Evolutionary conservation across 257 asterid genomes (phyloP).

Genomic region (Cinchona pubescens): DNA sequence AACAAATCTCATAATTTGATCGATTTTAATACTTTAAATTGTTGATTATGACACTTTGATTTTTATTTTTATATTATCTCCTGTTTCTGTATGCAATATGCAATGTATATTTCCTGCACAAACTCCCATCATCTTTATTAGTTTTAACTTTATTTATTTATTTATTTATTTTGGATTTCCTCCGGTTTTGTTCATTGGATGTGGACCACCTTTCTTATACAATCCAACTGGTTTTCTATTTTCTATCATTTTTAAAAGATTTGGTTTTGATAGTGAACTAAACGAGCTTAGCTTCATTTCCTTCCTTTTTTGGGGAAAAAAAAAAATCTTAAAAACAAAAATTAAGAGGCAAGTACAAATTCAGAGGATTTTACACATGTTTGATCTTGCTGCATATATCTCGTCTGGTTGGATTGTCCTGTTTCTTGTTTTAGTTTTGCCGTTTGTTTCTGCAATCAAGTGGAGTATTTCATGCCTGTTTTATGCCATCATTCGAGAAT

Average conservation of each 20-base stretch:
- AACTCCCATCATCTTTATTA: conserved; percentile 10
- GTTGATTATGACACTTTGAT: background rate
- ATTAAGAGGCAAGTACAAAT: background rate
- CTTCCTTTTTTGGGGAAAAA: conserved; percentile 6
- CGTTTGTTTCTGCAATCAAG: conserved; percentile 7
- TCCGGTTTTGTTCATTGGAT: conserved; percentile 10
- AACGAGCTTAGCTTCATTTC: conserved; percentile 20
- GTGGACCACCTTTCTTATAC: no score
- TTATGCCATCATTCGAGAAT: background rate
- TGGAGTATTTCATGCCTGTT: background rate
- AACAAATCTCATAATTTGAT: conserved; percentile 3
- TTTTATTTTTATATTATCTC: background rate
- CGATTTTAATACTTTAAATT: conserved; percentile 1
- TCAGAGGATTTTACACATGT: background rate
- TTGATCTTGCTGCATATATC: background rate
- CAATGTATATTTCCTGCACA: conserved; percentile 6
- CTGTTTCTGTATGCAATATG: background rate
- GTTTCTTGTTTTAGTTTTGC: conserved; percentile 4
- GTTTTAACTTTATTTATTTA: background rate
- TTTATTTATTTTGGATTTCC: conserved; percentile 8
- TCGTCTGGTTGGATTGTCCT: background rate
- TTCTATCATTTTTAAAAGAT: conserved; percentile 20
- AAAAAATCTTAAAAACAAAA: background rate
- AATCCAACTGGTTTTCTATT: conserved; percentile 9
- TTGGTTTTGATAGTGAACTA: conserved; percentile 14